phyloP scores from a whole-genome alignment of 306 rosid species.

The Neltuma alba region DNA sequence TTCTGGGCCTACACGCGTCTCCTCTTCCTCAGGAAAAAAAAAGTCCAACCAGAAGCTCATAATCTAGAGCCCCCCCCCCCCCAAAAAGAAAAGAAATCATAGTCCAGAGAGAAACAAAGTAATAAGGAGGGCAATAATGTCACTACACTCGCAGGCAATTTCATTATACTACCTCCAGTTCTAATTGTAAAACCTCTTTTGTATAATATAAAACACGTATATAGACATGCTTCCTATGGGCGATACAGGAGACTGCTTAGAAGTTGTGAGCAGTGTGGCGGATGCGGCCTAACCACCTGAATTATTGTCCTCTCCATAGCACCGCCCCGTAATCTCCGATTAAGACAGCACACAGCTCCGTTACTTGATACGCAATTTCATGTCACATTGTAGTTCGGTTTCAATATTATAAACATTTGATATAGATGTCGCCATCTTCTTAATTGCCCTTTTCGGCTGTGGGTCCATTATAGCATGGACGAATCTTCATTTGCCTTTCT shows the following conservation, averaged over 20 bases:
- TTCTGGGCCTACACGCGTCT: no score
- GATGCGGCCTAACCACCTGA: conserved; percentile 35
- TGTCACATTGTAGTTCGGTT: neutral
- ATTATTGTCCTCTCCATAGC: conserved; percentile 20
- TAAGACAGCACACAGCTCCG: neutral
- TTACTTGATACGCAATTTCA: neutral
- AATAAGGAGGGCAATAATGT: no score
- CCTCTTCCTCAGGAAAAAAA: no score
- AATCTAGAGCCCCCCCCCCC: no score
- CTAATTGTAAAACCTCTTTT: no score
- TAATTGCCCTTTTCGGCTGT: no score
- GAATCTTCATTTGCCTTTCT: neutral
- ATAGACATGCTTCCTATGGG: neutral
- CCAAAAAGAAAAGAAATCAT: no score
- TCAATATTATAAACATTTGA: no score
- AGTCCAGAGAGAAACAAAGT: no score
- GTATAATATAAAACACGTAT: neutral
- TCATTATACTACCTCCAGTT: no score
- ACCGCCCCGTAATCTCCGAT: conserved; percentile 24
- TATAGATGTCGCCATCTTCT: neutral
- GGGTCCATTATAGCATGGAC: neutral
- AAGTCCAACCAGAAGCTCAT: neutral
- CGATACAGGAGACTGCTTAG: conserved; percentile 31
- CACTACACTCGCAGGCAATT: no score
- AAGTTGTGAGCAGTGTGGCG: conserved; percentile 32